Conservation (phyloP, 257 asterid species). For the Solanum pimpinellifolium region DNA sequence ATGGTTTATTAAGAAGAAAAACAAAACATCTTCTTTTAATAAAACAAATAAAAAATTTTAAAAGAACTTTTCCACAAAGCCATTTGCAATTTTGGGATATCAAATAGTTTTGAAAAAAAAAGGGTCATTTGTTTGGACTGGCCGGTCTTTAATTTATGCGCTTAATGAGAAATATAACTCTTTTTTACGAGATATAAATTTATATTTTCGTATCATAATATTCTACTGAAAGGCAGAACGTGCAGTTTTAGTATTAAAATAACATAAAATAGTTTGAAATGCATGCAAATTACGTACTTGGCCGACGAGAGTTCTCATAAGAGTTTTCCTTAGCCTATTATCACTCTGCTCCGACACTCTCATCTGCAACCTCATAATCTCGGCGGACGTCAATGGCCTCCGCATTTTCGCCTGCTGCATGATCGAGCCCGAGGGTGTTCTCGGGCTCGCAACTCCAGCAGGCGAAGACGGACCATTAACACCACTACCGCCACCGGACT, state of each 20-base stretch:
- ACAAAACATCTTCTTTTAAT: not conserved
- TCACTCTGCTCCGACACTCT: constrained; percentile 91
- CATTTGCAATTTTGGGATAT: not conserved
- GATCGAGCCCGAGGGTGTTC: not conserved
- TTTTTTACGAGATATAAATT: not conserved
- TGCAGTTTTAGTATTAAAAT: rapidly evolving
- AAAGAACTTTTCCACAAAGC: not conserved
- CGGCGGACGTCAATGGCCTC: constrained; percentile 85
- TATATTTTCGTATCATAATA: not conserved
- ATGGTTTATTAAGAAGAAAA: not conserved
- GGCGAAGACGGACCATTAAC: constrained; percentile 40
- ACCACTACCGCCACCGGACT: constrained; percentile 26
- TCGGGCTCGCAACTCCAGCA: not conserved
- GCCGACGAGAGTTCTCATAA: constrained; percentile 90
- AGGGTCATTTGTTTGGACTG: not conserved
- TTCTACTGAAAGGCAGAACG: rapidly evolving
- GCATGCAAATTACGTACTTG: constrained; percentile 53
- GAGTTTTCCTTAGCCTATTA: constrained; percentile 72
- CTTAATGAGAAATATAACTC: not conserved
- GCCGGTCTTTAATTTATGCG: not conserved
- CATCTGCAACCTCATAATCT: constrained; percentile 93
- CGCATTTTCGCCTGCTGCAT: constrained; percentile 27
- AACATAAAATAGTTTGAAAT: not conserved
- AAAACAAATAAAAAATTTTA: not conserved
- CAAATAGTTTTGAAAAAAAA: not conserved